These are phyloP conservation scores for Penicillium palitans DNA, from an alignment of 2,329 filamentous ascomycete genomes.

Conservation along the genomic window DNA sequence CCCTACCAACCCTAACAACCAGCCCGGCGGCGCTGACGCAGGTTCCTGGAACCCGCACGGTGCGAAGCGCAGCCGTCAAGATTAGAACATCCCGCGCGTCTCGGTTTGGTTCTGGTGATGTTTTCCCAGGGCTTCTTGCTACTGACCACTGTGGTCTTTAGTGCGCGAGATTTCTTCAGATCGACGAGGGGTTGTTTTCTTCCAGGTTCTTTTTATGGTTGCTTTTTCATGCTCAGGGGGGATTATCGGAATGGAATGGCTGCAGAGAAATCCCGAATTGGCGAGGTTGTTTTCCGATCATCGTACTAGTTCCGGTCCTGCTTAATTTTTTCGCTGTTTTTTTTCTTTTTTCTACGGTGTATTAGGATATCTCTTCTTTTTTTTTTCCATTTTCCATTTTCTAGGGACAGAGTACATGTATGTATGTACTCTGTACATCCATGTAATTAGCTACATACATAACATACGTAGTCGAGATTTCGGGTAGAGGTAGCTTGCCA, in stretches of 20 bases:
- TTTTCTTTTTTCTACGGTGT: background rate
- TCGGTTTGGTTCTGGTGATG: background rate
- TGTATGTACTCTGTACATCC: background rate
- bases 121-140: background rate
- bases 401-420: background rate
- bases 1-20: slow-evolving; percentile 43
- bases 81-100: slow-evolving; percentile 42
- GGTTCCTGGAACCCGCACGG: slow-evolving; percentile 80
- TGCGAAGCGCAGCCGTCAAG: slow-evolving; percentile 74
- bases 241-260: background rate
- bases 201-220: background rate
- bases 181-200: background rate
- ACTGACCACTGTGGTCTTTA: background rate
- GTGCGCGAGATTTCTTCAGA: background rate
- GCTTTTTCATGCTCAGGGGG: background rate
- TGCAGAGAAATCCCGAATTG: background rate
- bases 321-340: background rate
- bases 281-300: background rate
- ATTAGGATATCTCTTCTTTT: background rate
- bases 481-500: background rate
- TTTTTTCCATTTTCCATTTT: background rate
- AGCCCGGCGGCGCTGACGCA: slow-evolving; percentile 38
- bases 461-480: background rate
- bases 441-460: background rate
- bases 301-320: background rate